These are phyloP conservation scores for Labyrinthula sp. DNA, from an alignment of 352 stramenopile species.

Conservation along the genomic window DNA sequence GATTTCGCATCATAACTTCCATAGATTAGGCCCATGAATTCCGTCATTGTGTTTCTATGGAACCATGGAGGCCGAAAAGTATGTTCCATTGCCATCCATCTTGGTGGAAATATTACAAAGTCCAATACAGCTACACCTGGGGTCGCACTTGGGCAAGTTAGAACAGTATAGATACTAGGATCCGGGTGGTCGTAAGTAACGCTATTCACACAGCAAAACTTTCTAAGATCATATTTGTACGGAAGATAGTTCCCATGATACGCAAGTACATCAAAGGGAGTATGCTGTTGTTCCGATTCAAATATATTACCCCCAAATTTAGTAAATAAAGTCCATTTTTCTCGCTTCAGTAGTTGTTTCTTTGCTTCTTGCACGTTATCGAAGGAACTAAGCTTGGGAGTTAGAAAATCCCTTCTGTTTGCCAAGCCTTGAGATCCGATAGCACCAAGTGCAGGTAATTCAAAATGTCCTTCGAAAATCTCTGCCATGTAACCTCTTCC, in stretches of 20 bases:
- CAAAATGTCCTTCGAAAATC: constrained; percentile 79
- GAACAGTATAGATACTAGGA: constrained; percentile 84
- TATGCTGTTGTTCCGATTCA: constrained; percentile 45
- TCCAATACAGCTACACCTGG: constrained; percentile 72
- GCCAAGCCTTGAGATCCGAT: constrained; percentile 85
- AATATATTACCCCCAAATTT: constrained; percentile 73
- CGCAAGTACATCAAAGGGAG: constrained; percentile 86
- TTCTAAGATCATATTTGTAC: constrained; percentile 85
- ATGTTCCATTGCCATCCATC: constrained; percentile 78
- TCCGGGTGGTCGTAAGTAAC: constrained; percentile 87
- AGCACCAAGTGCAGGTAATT: constrained; percentile 71
- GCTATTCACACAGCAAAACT: constrained; percentile 80
- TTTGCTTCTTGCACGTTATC: constrained; percentile 57
- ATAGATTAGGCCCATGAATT: constrained; percentile 93
- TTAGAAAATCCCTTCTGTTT: constrained; percentile 78
- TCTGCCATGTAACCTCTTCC: constrained; percentile 78
- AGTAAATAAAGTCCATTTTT: constrained; percentile 36
- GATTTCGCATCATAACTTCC: constrained; percentile 83
- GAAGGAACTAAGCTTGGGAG: constrained; percentile 61
- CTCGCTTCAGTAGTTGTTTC: constrained; percentile 42
- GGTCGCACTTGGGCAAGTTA: constrained; percentile 75
- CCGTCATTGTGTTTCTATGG: constrained; percentile 85
- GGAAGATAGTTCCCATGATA: constrained; percentile 91
- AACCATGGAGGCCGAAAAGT: constrained; percentile 52
- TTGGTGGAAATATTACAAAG: constrained; percentile 88